Base-by-base conservation (phyloP, 805 yeast species). In the Candida pseudoglaebosa region DNA sequence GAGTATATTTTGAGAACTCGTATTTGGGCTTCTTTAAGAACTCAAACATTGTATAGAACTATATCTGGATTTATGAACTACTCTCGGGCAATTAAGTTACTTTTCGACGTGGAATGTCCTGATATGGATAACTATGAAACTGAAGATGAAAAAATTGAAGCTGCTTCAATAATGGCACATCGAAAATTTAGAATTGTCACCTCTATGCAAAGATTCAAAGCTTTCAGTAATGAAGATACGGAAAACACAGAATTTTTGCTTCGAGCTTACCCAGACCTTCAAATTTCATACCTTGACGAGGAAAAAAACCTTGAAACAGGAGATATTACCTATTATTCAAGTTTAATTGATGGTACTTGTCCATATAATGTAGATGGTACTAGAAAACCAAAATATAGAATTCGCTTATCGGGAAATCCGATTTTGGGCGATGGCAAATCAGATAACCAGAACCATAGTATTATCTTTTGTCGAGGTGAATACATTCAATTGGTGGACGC, bases 51-150 rank as follows among this genome's bases (percentile, higher is more conserved):
- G 55, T 91, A 91, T 71, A 83, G 99, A 66, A 93, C 99, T 34
- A 91, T 91, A 38, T 86, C 96, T 40, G 99, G 99, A 57, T 93
- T 91, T 72, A 91, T 91, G 99, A 93, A 91, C 71, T 91, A 91
- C 62, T 84, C 96, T 21, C 83, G 96, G 65, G 98, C 99, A 21
- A 88, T 91, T 57, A 93, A 90, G 65, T 71, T 91, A 54, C 73
- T 91, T 43, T 89, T 88, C 52, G 73, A 73, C 69, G 95, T 93
- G 54, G 98, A 93, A 65, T 86, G 87, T 63, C 95, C 95, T 32
- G 95, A 86, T 62, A 81, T 34, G 9, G 47, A 46, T 5, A 49
- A 49, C 1, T 50, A 52, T 24, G 57, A 55, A 3, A 50, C 49
- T 6, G 77, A 71, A 29, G 50, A 50, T 15, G 53, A 49, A 13